phyloP scores from a whole-genome alignment of 768 basidiomycete species.

The Lentinula sp. region DNA sequence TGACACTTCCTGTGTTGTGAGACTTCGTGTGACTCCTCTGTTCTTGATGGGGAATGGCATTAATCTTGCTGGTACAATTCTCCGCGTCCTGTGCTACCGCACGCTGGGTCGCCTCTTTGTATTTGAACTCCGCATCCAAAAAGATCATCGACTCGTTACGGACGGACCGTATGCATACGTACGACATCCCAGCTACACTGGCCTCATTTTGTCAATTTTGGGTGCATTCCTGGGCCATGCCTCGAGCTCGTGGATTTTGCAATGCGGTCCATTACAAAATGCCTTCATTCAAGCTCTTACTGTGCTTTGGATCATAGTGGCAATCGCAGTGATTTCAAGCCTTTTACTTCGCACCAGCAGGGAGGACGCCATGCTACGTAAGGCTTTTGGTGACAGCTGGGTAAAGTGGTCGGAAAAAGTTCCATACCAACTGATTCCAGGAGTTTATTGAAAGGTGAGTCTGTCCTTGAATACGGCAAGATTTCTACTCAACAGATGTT shows the following conservation, averaged over 20 bases:
- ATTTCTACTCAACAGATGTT: neutral
- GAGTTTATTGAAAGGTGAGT: conserved; percentile 21
- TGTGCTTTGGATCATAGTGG: conserved; percentile 18
- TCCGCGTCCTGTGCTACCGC: conserved; percentile 27
- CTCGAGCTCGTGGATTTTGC: conserved; percentile 25
- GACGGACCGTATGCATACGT: conserved; percentile 29
- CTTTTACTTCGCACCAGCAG: conserved; percentile 21
- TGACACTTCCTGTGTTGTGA: conserved; percentile 5
- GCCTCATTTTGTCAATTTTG: conserved; percentile 24
- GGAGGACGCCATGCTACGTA: conserved; percentile 29
- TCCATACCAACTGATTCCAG: conserved; percentile 27
- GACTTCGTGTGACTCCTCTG: conserved; percentile 18
- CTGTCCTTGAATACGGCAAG: neutral
- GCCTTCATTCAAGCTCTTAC: conserved; percentile 14
- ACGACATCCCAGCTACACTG: conserved; percentile 34
- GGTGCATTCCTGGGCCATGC: conserved; percentile 19
- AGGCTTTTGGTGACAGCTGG: conserved; percentile 25
- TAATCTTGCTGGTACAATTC: conserved; percentile 22
- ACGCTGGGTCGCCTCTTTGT: conserved; percentile 31
- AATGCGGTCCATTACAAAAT: conserved; percentile 24
- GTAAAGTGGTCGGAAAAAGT: conserved; percentile 25
- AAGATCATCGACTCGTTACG: conserved; percentile 26
- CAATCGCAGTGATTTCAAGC: conserved; percentile 18
- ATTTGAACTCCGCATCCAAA: conserved; percentile 28
- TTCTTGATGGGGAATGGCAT: conserved; percentile 25